Base-by-base conservation (phyloP, 2,329 filamentous ascomycete genomes). In the Bipolaris sorokiniana region DNA sequence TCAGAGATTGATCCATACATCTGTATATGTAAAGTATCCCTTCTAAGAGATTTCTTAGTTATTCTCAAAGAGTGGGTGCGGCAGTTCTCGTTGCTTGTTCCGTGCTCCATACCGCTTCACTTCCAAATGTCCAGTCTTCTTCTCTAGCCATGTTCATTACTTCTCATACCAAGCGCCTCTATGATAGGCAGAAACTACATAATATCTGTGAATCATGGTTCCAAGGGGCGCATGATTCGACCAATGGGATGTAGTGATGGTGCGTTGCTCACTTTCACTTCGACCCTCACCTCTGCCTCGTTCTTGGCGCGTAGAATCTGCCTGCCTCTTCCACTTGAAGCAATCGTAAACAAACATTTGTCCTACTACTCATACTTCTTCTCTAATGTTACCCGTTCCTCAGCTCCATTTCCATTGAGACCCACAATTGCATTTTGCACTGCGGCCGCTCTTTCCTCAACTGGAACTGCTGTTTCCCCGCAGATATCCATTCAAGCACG, bases 281-380 rank as follows among this genome's bases (percentile, higher is more conserved):
- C 62, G 57, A 63, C 61, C 47, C 59, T 63, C 57, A 63, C 61
- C 47, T 60, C 52, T 42, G 3, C 18, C 20, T 53, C 46, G 48
- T 51, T 47, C 37, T 45, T 36, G 22, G 46, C 20, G 45, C 23
- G 31, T 58, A 45, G 48, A 36, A 22, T 22, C 34, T 41, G 18
- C 18, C 28, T 36, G 52, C 49, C 56, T 45, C 46, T 61, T 54
- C 50, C 53, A 34, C 42, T 50, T 51, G 18, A 47, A 47, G 57
- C 56, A 13, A 33, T 22, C 23, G 41, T 41, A 38, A 41, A 33
- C 20, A 33, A 42, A 22, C 46, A 26, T 54, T 53, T 53, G 15
- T 47, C 52, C 20, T 16, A n/a, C 28, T 40, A 31, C 28, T 42
- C 22, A 36, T 23, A 22, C 31, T 36, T 18, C 15, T 53, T 47